Percentiles rank a stretch among this genome's conserved stretches.
These are phyloP conservation scores for Pseudogymnoascus sp. DNA, from an alignment of 2,329 filamentous ascomycete species.

Conservation along the genomic window DNA sequence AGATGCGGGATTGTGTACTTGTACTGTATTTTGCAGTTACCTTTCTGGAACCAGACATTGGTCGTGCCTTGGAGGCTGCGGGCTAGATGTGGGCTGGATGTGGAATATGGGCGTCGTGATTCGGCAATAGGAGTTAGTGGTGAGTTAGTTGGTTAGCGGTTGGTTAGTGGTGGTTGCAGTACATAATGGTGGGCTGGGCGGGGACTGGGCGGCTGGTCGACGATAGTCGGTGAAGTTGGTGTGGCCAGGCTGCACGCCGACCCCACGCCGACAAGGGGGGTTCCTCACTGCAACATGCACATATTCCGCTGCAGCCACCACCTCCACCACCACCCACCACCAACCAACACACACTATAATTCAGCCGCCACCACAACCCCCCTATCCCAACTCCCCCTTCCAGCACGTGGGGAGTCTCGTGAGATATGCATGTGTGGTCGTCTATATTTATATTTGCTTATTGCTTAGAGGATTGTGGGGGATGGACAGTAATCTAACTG, in stretches of 20 bases:
- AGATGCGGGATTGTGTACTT: background rate
- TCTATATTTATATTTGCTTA: conserved; percentile 8
- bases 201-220: background rate
- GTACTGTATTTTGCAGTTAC: background rate
- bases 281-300: background rate
- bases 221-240: background rate
- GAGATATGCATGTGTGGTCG: background rate
- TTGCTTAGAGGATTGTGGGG: background rate
- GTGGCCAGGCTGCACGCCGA: background rate
- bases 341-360: background rate
- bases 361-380: background rate
- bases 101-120: background rate
- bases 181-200: background rate
- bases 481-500: background rate
- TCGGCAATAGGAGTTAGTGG: background rate
- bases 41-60: conserved; percentile 1
- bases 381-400: background rate
- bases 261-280: no score
- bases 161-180: background rate
- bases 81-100: background rate
- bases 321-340: background rate
- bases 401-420: conserved; percentile 3
- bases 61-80: conserved; percentile 3
- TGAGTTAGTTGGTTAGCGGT: background rate
- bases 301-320: background rate